Percentiles rank a stretch among this genome's conserved stretches.
These are phyloP conservation scores for Neodidymelliopsis sp. DNA, from an alignment of 2,329 filamentous ascomycete species.

Conservation along the genomic window DNA sequence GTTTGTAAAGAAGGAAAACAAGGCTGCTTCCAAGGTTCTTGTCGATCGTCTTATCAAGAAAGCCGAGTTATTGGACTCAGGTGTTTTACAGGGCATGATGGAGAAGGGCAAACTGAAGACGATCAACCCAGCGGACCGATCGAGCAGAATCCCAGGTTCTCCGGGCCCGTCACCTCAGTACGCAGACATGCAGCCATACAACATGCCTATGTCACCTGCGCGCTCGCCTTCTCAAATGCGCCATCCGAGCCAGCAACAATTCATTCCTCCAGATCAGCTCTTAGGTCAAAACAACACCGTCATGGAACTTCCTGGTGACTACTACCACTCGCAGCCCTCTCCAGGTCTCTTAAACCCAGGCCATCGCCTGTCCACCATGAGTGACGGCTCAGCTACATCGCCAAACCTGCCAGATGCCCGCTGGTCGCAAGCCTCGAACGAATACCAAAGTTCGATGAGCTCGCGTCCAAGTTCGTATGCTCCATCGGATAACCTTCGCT, in stretches of 20 bases:
- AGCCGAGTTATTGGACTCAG: slow-evolving; percentile 72
- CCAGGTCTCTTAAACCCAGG: slow-evolving; percentile 36
- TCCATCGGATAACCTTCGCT: slow-evolving; percentile 44
- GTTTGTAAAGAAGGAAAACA: slow-evolving; percentile 72
- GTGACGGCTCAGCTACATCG: slow-evolving; percentile 33
- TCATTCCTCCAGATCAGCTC: slow-evolving; percentile 30
- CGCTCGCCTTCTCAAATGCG: slow-evolving; percentile 25
- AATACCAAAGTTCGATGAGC: slow-evolving; percentile 36
- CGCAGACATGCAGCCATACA: slow-evolving; percentile 37
- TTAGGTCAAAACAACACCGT: slow-evolving; percentile 43
- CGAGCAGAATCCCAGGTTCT: slow-evolving; percentile 11
- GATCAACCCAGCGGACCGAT: slow-evolving; percentile 56
- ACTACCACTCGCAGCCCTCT: slow-evolving; percentile 45
- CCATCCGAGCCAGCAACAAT: slow-evolving; percentile 20
- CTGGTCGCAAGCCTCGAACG: slow-evolving; percentile 42
- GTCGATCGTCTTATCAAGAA: slow-evolving; percentile 74
- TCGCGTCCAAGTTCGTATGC: slow-evolving; percentile 48
- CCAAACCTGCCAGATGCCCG: slow-evolving; percentile 38
- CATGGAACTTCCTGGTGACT: slow-evolving; percentile 55
- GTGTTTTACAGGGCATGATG: slow-evolving; percentile 72
- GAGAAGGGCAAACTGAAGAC: slow-evolving; percentile 70
- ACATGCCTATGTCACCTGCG: slow-evolving; percentile 38
- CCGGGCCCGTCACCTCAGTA: slow-evolving; percentile 26
- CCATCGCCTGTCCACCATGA: slow-evolving; percentile 7
- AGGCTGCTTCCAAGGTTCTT: slow-evolving; percentile 72